Conservation (phyloP, 257 asterid species). For the Solanum acaule region DNA sequence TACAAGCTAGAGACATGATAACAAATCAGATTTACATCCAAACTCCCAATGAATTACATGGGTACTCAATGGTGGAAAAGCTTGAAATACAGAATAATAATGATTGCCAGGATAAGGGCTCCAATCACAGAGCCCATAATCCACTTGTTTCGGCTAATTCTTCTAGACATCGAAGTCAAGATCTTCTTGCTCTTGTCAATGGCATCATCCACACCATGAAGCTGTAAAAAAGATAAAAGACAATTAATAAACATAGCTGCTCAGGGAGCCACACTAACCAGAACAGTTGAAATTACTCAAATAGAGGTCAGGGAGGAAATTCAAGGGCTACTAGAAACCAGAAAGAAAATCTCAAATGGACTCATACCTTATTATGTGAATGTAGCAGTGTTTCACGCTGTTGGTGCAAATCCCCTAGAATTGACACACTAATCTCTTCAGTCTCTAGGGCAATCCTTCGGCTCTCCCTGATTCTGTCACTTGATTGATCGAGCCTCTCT, state of each 20-base stretch:
- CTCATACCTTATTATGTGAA: conserved; percentile 64
- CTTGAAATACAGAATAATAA: conserved; percentile 64
- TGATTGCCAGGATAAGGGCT: conserved; percentile 66
- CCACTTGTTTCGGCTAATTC: conserved; percentile 86
- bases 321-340: neutral
- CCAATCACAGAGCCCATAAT: conserved; percentile 63
- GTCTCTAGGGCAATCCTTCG: conserved; percentile 82
- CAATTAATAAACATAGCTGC: neutral
- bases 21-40: neutral
- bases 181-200: conserved; percentile 85
- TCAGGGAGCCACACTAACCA: neutral
- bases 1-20: neutral
- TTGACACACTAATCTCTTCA: conserved; percentile 80
- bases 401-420: conserved; percentile 82
- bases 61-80: conserved; percentile 22
- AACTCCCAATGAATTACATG: neutral
- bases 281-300: neutral
- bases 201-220: conserved; percentile 86
- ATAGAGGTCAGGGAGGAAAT: neutral
- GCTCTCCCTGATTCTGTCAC: conserved; percentile 69
- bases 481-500: conserved; percentile 76
- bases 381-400: conserved; percentile 92
- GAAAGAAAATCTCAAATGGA: neutral
- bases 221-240: conserved; percentile 34
- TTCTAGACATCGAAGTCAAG: conserved; percentile 73